These are phyloP conservation scores for Camellia japonica DNA, from an alignment of 148 eudicot species.

Conservation along the genomic window DNA sequence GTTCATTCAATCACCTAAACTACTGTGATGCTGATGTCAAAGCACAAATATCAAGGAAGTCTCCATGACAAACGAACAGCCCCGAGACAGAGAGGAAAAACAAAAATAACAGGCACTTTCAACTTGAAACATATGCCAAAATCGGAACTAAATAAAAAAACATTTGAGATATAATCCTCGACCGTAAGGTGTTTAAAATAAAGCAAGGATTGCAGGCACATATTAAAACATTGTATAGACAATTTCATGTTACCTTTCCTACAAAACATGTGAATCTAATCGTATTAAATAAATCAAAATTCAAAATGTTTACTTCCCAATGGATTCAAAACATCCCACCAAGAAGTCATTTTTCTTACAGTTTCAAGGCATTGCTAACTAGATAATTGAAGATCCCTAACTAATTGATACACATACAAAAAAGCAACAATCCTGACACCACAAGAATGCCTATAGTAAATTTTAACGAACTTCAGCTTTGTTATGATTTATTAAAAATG, in stretches of 20 bases:
- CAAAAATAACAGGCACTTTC: background rate
- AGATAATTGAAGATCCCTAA: too few relatives aligned
- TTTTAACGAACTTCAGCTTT: too few relatives aligned
- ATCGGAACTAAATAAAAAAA: background rate
- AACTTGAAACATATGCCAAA: background rate
- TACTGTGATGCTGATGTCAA: background rate
- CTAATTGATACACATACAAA: too few relatives aligned
- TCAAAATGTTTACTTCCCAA: too few relatives aligned
- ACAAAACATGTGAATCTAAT: background rate
- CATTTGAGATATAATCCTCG: background rate
- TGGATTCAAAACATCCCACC: too few relatives aligned
- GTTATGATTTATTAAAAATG: too few relatives aligned
- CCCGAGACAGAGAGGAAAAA: background rate
- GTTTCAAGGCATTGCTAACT: too few relatives aligned
- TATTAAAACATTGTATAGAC: too few relatives aligned
- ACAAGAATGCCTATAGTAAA: too few relatives aligned
- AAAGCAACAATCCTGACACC: background rate
- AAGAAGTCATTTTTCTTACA: too few relatives aligned
- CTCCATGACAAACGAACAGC: slow-evolving; percentile 1
- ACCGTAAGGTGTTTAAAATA: background rate
- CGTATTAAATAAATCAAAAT: too few relatives aligned
- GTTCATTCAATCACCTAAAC: slow-evolving; percentile 1
- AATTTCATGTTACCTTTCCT: background rate
- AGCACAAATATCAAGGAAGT: background rate
- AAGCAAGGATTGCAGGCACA: background rate